These are phyloP conservation scores for Tranzscheliella williamsii DNA, from an alignment of 1,284 basidiomycete species.

Conservation along the genomic window DNA sequence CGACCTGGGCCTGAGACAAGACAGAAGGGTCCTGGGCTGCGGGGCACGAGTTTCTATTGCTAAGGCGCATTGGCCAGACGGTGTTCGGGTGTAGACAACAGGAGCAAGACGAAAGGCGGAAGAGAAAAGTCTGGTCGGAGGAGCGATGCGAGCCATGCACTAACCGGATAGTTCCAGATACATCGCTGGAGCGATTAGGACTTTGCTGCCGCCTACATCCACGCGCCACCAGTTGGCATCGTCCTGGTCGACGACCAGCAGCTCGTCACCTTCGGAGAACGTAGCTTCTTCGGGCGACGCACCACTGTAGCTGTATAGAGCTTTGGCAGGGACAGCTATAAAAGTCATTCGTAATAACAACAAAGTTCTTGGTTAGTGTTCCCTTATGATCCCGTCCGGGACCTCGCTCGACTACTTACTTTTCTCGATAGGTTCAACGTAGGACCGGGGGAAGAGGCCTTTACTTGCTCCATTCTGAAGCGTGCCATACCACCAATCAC, in stretches of 20 bases:
- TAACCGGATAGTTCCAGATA: constrained; percentile 55
- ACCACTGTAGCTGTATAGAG: constrained; percentile 57
- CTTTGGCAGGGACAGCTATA: constrained; percentile 44
- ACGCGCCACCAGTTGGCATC: constrained; percentile 59
- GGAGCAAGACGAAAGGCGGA: neutral
- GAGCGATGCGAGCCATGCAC: constrained; percentile 3
- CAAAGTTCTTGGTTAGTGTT: too few species aligned
- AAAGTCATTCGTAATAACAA: neutral
- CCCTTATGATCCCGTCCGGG: neutral
- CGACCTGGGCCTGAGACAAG: too few species aligned
- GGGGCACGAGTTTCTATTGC: constrained; percentile 1
- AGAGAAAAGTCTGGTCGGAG: neutral
- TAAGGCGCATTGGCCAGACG: neutral
- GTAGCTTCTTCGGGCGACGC: constrained; percentile 53
- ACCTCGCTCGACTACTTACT: too few species aligned
- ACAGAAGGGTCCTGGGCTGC: too few species aligned
- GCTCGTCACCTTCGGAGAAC: constrained; percentile 47
- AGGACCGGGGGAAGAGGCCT: constrained; percentile 89
- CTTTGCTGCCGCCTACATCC: constrained; percentile 40
- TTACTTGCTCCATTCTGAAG: constrained; percentile 70
- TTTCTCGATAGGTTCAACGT: constrained; percentile 62
- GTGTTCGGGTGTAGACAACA: neutral
- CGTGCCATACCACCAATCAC: constrained; percentile 88
- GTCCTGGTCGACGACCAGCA: constrained; percentile 53
- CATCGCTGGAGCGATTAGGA: constrained; percentile 55